These are phyloP conservation scores for Malus sieversii DNA, from an alignment of 306 rosid genomes.

Conservation along the genomic window DNA sequence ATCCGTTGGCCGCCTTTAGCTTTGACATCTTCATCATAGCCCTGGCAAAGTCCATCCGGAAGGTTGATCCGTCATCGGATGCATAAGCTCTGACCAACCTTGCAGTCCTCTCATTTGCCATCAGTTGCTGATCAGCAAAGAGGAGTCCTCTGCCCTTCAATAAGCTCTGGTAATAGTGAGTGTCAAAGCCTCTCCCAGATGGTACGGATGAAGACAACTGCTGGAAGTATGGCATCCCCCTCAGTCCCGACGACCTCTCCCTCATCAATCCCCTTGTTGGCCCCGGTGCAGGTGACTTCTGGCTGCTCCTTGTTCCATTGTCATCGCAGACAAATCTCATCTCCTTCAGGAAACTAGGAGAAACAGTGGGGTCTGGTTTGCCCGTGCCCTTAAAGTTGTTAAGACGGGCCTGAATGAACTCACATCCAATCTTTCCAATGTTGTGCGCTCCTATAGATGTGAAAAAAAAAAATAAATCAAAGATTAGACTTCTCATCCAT, in stretches of 20 bases:
- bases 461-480: neutral
- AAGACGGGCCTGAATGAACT: constrained; percentile 50
- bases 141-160: constrained; percentile 70
- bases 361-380: constrained; percentile 55
- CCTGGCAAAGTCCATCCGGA: constrained; percentile 64
- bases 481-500: neutral
- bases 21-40: constrained; percentile 67
- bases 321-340: constrained; percentile 50
- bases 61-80: constrained; percentile 67
- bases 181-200: constrained; percentile 54
- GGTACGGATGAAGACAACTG: constrained; percentile 38
- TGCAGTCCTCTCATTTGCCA: constrained; percentile 54
- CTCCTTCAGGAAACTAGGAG: constrained; percentile 41
- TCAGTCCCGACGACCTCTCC: neutral
- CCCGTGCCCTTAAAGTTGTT: constrained; percentile 65
- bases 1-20: constrained; percentile 30
- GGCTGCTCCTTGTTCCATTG: neutral
- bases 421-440: constrained; percentile 75
- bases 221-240: neutral
- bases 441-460: constrained; percentile 58
- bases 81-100: constrained; percentile 64
- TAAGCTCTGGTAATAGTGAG: constrained; percentile 59
- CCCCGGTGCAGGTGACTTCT: neutral
- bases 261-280: neutral
- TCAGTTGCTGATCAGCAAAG: constrained; percentile 77